Base-by-base conservation (phyloP, 1,284 basidiomycete genomes). In the Pyrrhoderma lamaoense region DNA sequence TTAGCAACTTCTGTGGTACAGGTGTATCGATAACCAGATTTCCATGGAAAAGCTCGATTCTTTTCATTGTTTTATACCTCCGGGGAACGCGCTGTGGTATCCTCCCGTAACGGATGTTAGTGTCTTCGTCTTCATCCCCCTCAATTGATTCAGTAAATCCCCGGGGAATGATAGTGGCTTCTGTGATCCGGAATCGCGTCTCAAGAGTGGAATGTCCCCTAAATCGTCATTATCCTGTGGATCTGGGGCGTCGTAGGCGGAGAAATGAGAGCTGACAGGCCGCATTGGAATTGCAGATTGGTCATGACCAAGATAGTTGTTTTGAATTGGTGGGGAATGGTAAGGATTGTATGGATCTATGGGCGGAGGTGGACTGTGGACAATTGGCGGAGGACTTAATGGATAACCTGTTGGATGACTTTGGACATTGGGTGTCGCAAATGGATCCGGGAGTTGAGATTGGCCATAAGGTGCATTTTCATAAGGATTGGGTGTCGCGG, bases 41-140 rank as follows among this genome's bases (percentile, higher is more conserved):
- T 2, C 93, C 93, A 57, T 89, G 85, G 68, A 89, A 93, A n/a
- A 95, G 72, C 78, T 86, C 85, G 57, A 93, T 83, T 61, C 80
- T 82, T 72, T 95, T 95, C 65, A 92, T 83, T 0, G 93, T 95
- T 71, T 92, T 92, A 73, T 93, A 85, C 51, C 93, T 72, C 51
- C 93, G 71, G 1, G 91, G 83, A 2, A 94, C 85, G 8, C 91
- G 74, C 62, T 91, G 87, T 0, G 93, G 92, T 51, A 94, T 89
- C 2, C 82, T 71, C 0, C 92, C 93, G 64, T 93, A 95, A 27
- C 82, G 70, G 51, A 87, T 86, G 61, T 73, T 48, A 74, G 74
- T 3, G 67, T 68, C 39, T 75, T 73, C 19, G 58, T 48, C n/a
- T 65, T 62, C 8, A 50, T 53, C 22, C 49, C 55, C 3, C 25